These are phyloP conservation scores for Vigna hirtella DNA, from an alignment of 306 rosid species.

Conservation along the genomic window DNA sequence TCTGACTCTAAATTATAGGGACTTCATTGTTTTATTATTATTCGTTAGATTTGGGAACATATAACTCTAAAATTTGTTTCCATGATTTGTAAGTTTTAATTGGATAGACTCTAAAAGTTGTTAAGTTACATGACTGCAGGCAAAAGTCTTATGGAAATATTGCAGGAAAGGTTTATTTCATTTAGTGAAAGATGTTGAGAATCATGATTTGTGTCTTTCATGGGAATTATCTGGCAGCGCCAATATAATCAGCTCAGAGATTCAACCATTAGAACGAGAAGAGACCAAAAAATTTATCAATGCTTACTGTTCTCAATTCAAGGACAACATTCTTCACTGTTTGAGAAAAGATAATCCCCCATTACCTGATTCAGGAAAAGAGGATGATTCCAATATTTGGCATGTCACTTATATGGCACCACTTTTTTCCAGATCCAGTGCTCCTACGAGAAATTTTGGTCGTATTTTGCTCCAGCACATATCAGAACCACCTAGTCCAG, in stretches of 20 bases:
- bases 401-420: conserved; percentile 49
- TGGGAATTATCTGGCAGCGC: conserved; percentile 45
- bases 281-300: conserved; percentile 55
- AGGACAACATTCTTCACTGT: conserved; percentile 65
- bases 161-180: conserved; percentile 66
- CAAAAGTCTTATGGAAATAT: conserved; percentile 56
- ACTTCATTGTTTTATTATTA: conserved; percentile 28
- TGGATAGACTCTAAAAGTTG: conserved; percentile 43
- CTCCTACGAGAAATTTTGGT: conserved; percentile 59
- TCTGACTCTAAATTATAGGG: background rate
- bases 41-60: conserved; percentile 23
- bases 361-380: conserved; percentile 60
- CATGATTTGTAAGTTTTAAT: conserved; percentile 27
- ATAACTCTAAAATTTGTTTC: background rate
- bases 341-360: conserved; percentile 57
- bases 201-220: conserved; percentile 53
- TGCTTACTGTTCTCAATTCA: conserved; percentile 61
- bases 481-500: conserved; percentile 52
- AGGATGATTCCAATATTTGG: conserved; percentile 60
- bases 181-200: conserved; percentile 54
- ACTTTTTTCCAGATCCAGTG: conserved; percentile 46
- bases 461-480: conserved; percentile 53
- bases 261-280: conserved; percentile 50
- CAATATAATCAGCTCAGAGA: conserved; percentile 50
- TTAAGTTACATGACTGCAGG: conserved; percentile 61